Percentiles rank a stretch among this genome's conserved stretches.
These are phyloP conservation scores for Sutorius eximius DNA, from an alignment of 1,284 basidiomycete species.

Conservation along the genomic window DNA sequence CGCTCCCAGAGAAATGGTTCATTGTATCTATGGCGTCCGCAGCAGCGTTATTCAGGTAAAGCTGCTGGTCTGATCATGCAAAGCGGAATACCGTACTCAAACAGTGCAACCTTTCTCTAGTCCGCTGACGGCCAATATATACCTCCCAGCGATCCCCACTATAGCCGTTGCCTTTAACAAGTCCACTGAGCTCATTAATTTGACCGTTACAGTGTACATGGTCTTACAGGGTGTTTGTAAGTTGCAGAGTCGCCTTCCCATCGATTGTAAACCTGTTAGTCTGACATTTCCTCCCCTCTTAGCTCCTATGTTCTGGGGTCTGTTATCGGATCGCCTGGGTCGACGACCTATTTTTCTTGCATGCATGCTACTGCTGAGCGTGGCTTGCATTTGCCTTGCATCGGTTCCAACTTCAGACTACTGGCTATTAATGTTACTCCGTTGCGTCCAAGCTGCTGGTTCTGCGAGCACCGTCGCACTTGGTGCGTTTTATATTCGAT, in stretches of 20 bases:
- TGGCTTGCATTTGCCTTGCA: constrained; percentile 62
- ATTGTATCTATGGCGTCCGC: constrained; percentile 59
- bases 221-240: constrained; percentile 71
- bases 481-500: constrained; percentile 32
- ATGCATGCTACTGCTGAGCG: constrained; percentile 51
- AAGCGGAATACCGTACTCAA: background rate
- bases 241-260: constrained; percentile 11
- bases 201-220: constrained; percentile 80
- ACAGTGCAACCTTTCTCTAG: constrained; percentile 35
- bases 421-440: constrained; percentile 61
- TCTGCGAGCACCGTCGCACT: constrained; percentile 61
- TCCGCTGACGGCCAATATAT: constrained; percentile 74
- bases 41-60: constrained; percentile 63
- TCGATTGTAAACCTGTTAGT: background rate
- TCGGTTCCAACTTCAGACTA: constrained; percentile 58
- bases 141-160: constrained; percentile 74
- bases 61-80: background rate
- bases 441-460: constrained; percentile 60
- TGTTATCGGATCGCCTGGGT: constrained; percentile 56
- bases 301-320: constrained; percentile 67
- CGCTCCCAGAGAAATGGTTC: constrained; percentile 61
- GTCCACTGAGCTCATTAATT: constrained; percentile 66
- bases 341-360: constrained; percentile 54
- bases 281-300: background rate
- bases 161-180: constrained; percentile 62